Base-by-base conservation (phyloP, 2,329 filamentous ascomycete genomes). In the Alternaria infectoria region DNA sequence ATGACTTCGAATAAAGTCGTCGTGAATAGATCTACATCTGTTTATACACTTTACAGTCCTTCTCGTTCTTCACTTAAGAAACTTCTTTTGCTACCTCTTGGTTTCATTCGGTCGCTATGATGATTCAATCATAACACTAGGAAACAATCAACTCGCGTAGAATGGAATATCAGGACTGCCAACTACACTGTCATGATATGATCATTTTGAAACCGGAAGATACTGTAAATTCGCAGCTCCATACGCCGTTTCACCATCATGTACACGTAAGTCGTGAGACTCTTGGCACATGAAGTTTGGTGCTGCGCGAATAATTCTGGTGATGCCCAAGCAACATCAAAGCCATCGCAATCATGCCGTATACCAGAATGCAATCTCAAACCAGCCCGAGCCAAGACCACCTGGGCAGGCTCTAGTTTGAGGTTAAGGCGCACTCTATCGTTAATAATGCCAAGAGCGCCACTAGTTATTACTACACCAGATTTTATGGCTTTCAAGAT, bases 221-320 rank as follows among this genome's bases (percentile, higher is more conserved):
- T 1, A n/a, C 32, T 0, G 15, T 2, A n/a, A n/a, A n/a, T 5
- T 0, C 15, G 2, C 32, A 36, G 15, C 32, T 36, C 0, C 4
- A 36, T 9, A 36, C 32, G 15, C 15, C 32, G 32, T 36, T 1
- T n/a, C 0, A 36, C 15, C 7, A 36, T 36, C 15, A 36, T 0
- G 13, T 9, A 1, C 32, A n/a, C n/a, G 21, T 6, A 23, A 23
- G 7, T 9, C 7, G 32, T n/a, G 15, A 36, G 15, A 36, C 32
- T n/a, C 4, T 10, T 36, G 32, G 32, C 32, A 36, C 32, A 2
- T n/a, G 15, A 9, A 5, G 0, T 10, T 9, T 9, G 15, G 7
- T n/a, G 7, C 15, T 36, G 32, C 15, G 32, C 7, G 2, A 36
- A 0, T n/a, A 15, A 36, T 36, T 5, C 5, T 5, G 8, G 2